Evolutionary conservation across 495 filamentous ascomycete species (phyloP), one percentile per base, ranked within the genome.

Genomic region (Rostrohypoxylon terebratum): DNA sequence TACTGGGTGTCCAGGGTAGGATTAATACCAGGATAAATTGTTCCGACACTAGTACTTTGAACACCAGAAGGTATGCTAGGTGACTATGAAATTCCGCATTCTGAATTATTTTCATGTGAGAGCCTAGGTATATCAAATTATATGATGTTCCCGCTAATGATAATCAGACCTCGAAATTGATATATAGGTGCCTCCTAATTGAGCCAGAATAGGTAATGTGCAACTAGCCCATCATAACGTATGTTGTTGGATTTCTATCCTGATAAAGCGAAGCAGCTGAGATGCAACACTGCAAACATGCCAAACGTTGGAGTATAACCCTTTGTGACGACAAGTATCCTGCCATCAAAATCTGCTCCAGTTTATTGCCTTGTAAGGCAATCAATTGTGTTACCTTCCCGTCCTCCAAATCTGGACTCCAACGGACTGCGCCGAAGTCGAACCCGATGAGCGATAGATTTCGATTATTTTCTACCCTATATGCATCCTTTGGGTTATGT

Each of bases 141-240:
- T n/a, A n/a, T n/a, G n/a, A n/a, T n/a, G n/a, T n/a, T n/a, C n/a
- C n/a, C n/a, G n/a, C n/a, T n/a, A n/a, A n/a, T n/a, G n/a, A n/a
- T n/a, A n/a, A n/a, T n/a, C n/a, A n/a, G n/a, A n/a, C n/a, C n/a
- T n/a, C n/a, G n/a, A n/a, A n/a, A n/a, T n/a, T n/a, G n/a, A n/a
- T n/a, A n/a, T n/a, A n/a, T n/a, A n/a, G n/a, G n/a, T n/a, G n/a
- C n/a, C n/a, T n/a, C n/a, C n/a, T n/a, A n/a, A n/a, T n/a, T n/a
- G n/a, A n/a, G n/a, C n/a, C n/a, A n/a, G n/a, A n/a, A n/a, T n/a
- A n/a, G n/a, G n/a, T n/a, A n/a, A 28, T 28, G 4, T 4, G 4
- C 25, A 28, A 28, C 28, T 55, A 55, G 51, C 53, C 53, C 14
- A 31, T 31, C 53, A 57, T 57, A n/a, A n/a, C n/a, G n/a, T n/a